Base-by-base conservation (phyloP, 1,139 yeast genomes). In the Pneumocystis sp. region DNA sequence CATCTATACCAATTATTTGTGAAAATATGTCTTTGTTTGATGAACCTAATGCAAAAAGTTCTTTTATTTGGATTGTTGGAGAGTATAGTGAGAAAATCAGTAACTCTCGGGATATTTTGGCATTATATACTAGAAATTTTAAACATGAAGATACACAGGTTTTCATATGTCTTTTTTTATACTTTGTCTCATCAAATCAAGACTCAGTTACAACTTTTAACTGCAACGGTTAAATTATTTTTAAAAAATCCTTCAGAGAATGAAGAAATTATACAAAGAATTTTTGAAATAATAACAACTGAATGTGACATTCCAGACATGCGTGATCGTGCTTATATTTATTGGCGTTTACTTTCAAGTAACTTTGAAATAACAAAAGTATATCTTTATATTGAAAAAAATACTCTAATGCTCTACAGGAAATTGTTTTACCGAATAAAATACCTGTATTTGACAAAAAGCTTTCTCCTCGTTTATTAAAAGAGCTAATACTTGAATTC, bases 321-420 rank as follows among this genome's bases (percentile, higher is more conserved):
- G 59, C 83, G 97, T 72, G 98, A 93, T 76, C 84, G 93, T 76
- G 97, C 97, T 0, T 93, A 86, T 76, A 82, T 93, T 64, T 93
- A 90, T 76, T 93, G 97, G 97, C 84, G 98, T 73, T 79, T 95
- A 67, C 79, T 93, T 67, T 89, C 96, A 0, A 78, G 86, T 39
- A 85, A 83, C 65, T 75, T 82, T 7, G 72, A 75, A 3, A 74
- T 75, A 19, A 78, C 81, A 39, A 80, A 81, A 70, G 79, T 81
- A 65, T 80, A 87, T 86, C 86, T 67, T 39, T 79, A 85, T 12
- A 83, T 82, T 68, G 77, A 87, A 66, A 96, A 96, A 96, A 7
- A 83, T 85, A 10, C 83, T 91, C 66, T 50, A 82, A 83, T 61
- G 81, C 89, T 31, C 31, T 42, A 19, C 25, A 59, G 61, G 40